These are phyloP conservation scores for Xylariaceae sp. DNA, from an alignment of 2,329 filamentous ascomycete species.

Conservation along the genomic window DNA sequence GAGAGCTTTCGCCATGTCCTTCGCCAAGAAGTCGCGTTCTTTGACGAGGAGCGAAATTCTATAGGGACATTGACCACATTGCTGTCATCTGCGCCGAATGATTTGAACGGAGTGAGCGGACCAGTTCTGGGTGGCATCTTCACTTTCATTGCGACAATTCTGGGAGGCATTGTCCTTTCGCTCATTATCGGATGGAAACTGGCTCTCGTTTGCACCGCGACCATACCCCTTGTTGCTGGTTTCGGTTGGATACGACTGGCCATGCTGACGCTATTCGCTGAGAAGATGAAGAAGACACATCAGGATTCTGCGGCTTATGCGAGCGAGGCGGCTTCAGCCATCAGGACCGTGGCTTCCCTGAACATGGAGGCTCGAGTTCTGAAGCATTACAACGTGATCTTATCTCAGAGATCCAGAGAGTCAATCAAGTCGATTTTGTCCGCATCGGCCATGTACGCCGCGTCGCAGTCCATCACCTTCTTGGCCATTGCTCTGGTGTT, in stretches of 20 bases:
- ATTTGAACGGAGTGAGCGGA: conserved; percentile 2
- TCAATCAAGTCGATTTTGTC: conserved; percentile 10
- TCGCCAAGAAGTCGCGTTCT: conserved; percentile 8
- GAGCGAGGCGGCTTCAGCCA: conserved; percentile 43
- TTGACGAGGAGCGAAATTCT: neutral
- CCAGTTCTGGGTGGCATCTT: conserved; percentile 33
- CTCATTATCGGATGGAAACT: conserved; percentile 45
- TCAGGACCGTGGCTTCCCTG: conserved; percentile 44
- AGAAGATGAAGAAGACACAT: conserved; percentile 35
- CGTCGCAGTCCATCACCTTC: conserved; percentile 31
- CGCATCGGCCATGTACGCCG: conserved; percentile 27
- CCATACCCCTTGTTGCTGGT: conserved; percentile 39
- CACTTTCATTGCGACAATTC: conserved; percentile 39
- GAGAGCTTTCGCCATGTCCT: conserved; percentile 4
- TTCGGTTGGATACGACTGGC: conserved; percentile 43
- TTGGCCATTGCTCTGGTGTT: conserved; percentile 35
- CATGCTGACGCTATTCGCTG: conserved; percentile 41
- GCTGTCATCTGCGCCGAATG: neutral
- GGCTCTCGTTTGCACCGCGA: conserved; percentile 41
- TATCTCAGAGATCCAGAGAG: conserved; percentile 23
- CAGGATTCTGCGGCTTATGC: conserved; percentile 43
- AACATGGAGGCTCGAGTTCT: conserved; percentile 36
- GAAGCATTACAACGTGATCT: conserved; percentile 32
- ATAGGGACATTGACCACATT: neutral
- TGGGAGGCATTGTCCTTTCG: conserved; percentile 38